Evolutionary conservation across 805 yeast genomes (phyloP), one percentile per base, ranked within the genome.

Genomic region (Wickerhamiella kurtzmanii): DNA sequence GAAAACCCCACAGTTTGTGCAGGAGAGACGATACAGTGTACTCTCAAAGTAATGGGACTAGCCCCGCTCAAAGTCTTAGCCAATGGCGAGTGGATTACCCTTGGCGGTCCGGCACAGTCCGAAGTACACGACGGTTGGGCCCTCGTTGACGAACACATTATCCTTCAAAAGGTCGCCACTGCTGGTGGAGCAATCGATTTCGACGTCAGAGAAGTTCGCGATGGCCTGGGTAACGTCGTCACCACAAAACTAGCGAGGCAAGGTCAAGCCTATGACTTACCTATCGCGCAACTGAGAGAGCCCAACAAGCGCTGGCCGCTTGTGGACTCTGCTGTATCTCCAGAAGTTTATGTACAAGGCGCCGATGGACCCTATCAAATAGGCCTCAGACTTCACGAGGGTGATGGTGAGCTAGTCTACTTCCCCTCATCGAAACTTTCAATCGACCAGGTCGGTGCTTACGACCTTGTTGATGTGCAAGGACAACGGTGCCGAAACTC

Each of bases 401-500:
- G 54, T 15, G 49, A 49, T 9, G 45, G 43, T 20, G 41, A 17
- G 3, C 37, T 16, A 8, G 17, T 40, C 4, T 36, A 36, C 32
- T 13, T 3, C 22, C 22, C 19, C 19, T 36, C 16, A 19, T 25
- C 42, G 17, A 28, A 28, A 5, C 3, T 32, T 8, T 35, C n/a
- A 2, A 11, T 49, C 19, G 3, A 15, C 28, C 18, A 67, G 40
- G 80, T 94, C 0, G 98, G 98, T 3, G 60, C 63, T 0, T 89
- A 86, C 60, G 60, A 61, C 5, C 62, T 92, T 25, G 60, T 69
- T 28, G 60, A 73, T 1, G 77, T 81, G 1, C 53, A 63, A 0
- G 82, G 88, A 15, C 69, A 68, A 40, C 75, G 60, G 57, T 92
- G 98, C 64, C 69, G 74, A 0, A 86, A 94, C 42, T 57, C 66